phyloP scores from a whole-genome alignment of 345 rosid genomes.

The Aquilaria yunnanensis region DNA sequence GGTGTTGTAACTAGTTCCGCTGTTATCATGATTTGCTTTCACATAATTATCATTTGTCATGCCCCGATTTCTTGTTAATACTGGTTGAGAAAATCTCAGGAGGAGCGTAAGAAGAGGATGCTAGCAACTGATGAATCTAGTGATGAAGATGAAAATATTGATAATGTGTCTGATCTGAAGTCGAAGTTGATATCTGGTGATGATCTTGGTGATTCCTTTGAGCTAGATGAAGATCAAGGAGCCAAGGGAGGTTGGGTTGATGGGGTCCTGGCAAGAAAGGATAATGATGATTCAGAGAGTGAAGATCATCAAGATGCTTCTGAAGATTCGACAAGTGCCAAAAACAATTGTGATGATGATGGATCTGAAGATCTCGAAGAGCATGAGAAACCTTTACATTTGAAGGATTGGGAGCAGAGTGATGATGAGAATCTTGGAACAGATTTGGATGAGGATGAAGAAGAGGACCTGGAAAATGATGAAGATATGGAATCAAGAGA shows the following conservation, averaged over 20 bases:
- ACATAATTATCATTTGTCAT: too few relatives aligned
- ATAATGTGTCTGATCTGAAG: slow-evolving; percentile 30
- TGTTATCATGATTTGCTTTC: too few relatives aligned
- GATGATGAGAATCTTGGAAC: slow-evolving; percentile 62
- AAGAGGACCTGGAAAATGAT: slow-evolving; percentile 22
- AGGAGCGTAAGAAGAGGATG: slow-evolving; percentile 85
- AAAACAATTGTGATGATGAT: slow-evolving; percentile 32
- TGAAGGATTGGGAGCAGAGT: slow-evolving; percentile 91
- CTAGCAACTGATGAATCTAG: slow-evolving; percentile 56
- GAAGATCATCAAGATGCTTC: slow-evolving; percentile 50
- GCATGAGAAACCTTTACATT: slow-evolving; percentile 20
- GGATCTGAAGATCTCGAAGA: slow-evolving; percentile 44
- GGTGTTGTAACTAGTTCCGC: too few relatives aligned
- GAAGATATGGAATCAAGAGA: slow-evolving; percentile 25
- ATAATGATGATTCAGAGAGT: slow-evolving; percentile 40
- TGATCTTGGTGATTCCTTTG: slow-evolving; percentile 90
- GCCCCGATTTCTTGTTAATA: too few relatives aligned
- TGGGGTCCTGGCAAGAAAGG: slow-evolving; percentile 69
- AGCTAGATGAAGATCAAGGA: slow-evolving; percentile 47
- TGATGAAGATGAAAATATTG: slow-evolving; percentile 62
- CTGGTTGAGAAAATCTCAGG: slow-evolving; percentile 33
- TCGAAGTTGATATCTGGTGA: slow-evolving; percentile 59
- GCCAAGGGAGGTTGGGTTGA: slow-evolving; percentile 74
- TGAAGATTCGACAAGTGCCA: slow-evolving; percentile 39
- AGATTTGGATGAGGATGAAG: slow-evolving; percentile 47